Evolutionary conservation across 2,329 filamentous ascomycete species (phyloP), one percentile per base, ranked within the genome.

Genomic region (Didymella exigua): DNA sequence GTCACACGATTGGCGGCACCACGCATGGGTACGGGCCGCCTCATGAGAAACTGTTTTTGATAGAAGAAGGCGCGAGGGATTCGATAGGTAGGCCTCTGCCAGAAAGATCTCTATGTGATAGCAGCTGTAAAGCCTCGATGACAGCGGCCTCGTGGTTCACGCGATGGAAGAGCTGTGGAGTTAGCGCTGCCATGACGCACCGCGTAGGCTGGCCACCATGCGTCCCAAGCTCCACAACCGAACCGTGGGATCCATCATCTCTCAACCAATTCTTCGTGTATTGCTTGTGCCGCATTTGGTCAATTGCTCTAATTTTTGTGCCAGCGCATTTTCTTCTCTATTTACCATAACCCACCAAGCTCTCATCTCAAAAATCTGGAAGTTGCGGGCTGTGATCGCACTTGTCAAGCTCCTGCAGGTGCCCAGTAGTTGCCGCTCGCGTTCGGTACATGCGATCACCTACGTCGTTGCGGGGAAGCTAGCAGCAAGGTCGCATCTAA

Each of bases 391-490:
- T n/a, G n/a, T 33, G 16, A 34, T 42, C 30, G 46, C 30, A 29
- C 46, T 9, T 45, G n/a, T 24, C 46, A 46, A 60, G 54, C 56
- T 64, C 50, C 58, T 64, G 58, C 61, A 57, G 52, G 52, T 54
- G 54, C 47, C 45, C 51, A 56, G 49, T 58, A 55, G 49, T 55
- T 63, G 50, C 58, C 54, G 61, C 61, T 55, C 57, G 59, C 58
- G 42, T 65, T 63, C 52, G 65, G 57, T 60, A 56, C 53, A 60
- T n/a, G 55, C 47, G 62, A 68, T 69, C 49, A 61, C 56, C 53
- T 58, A 59, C 59, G 53, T 49, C 46, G 56, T 65, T 67, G 67
- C 65, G 67, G 67, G 65, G 65, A 69, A 69, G 56, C 56, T 51
- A 54, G 55, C 58, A 58, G 24, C n/a, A 24, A 53, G 24, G 56